Conservation (phyloP, 2,329 filamentous ascomycete species). For the Aspergillus pseudotamarii region DNA sequence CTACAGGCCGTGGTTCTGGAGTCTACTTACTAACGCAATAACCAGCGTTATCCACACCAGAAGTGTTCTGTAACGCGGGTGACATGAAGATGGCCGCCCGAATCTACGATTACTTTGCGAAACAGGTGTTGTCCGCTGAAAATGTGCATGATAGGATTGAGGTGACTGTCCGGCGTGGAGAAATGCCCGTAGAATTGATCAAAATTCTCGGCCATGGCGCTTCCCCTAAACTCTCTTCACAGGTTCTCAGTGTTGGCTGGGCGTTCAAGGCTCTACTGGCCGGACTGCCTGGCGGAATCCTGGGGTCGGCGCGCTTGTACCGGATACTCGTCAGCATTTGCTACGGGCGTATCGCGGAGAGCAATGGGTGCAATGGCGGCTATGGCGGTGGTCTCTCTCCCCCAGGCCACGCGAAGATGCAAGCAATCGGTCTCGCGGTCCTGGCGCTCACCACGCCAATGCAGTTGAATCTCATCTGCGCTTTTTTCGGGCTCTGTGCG, state of each 20-base stretch:
- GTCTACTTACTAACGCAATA: conserved; percentile 2
- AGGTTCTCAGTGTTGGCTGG: conserved; percentile 38
- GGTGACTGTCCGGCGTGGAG: conserved; percentile 36
- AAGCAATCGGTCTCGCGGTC: conserved; percentile 42
- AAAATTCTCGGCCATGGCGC: conserved; percentile 12
- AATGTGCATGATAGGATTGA: conserved; percentile 37
- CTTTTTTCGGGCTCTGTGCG: conserved; percentile 42
- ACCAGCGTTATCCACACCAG: conserved; percentile 32
- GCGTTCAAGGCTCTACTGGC: conserved; percentile 39
- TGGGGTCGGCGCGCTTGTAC: conserved; percentile 41
- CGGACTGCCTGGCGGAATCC: conserved; percentile 42
- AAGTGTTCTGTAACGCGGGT: conserved; percentile 40
- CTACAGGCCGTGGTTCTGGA: not conserved
- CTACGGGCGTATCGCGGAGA: conserved; percentile 20
- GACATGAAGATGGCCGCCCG: conserved; percentile 36
- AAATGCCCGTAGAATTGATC: conserved; percentile 32
- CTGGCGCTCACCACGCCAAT: conserved; percentile 40
- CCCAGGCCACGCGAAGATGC: conserved; percentile 27
- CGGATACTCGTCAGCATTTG: conserved; percentile 34
- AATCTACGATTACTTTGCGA: conserved; percentile 46
- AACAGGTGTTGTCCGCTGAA: conserved; percentile 41
- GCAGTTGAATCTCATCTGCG: conserved; percentile 45
- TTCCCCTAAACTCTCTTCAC: conserved; percentile 19
- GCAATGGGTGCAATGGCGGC: conserved; percentile 20
- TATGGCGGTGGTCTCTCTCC: conserved; percentile 25